phyloP scores from a whole-genome alignment of 179 eudicot species.

The Dionaea muscipula region DNA sequence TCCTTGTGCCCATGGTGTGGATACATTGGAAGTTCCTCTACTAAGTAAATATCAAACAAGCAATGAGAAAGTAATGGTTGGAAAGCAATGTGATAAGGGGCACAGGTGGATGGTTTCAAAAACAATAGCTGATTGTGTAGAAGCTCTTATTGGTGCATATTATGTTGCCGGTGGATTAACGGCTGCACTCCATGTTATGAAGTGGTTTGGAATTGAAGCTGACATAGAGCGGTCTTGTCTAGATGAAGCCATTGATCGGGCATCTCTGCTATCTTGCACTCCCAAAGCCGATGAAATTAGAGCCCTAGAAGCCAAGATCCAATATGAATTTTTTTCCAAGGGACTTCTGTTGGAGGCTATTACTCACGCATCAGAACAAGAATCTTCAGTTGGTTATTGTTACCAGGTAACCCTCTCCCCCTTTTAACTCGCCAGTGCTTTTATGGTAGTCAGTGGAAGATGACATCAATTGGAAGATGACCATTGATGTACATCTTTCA shows the following conservation, averaged over 20 bases:
- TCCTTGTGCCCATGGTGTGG: slow-evolving; percentile 70
- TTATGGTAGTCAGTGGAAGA: not conserved
- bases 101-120: slow-evolving; percentile 90
- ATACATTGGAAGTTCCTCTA: slow-evolving; percentile 50
- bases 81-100: slow-evolving; percentile 80
- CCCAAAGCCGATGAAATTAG: slow-evolving; percentile 41
- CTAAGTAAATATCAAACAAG: slow-evolving; percentile 37
- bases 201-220: slow-evolving; percentile 68
- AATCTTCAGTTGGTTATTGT: slow-evolving; percentile 32
- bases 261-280: slow-evolving; percentile 39
- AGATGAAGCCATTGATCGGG: slow-evolving; percentile 46
- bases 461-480: not conserved
- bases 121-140: slow-evolving; percentile 79
- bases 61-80: slow-evolving; percentile 37
- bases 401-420: slow-evolving; percentile 35
- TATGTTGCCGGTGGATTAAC: slow-evolving; percentile 76
- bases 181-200: slow-evolving; percentile 71
- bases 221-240: slow-evolving; percentile 42
- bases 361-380: slow-evolving; percentile 48
- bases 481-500: not conserved
- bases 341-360: slow-evolving; percentile 82
- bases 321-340: slow-evolving; percentile 51
- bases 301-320: slow-evolving; percentile 53
- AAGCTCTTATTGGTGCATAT: slow-evolving; percentile 91
- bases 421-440: not conserved